Base-by-base conservation (phyloP, 345 rosid genomes). In the Bruguiera sexangula region DNA sequence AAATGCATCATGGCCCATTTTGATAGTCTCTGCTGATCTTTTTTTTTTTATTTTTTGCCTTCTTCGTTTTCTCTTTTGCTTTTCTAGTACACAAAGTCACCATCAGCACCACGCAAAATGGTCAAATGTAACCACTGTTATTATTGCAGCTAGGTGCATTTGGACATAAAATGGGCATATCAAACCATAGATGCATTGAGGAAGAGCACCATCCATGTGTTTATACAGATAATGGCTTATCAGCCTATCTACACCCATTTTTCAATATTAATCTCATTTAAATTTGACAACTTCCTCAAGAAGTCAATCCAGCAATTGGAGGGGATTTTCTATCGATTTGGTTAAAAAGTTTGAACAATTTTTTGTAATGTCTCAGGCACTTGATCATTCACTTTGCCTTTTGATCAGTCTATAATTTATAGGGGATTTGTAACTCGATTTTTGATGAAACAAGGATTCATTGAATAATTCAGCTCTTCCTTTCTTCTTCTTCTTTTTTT, bases 81-180 rank as follows among this genome's bases (percentile, higher is more conserved):
- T n/a, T 48, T 10, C 24, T 21, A 22, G 6, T 3, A 31, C 0
- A 62, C 2, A 54, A 26, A 62, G 24, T 52, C 36, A 62, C 37
- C 46, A 54, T 29, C 61, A 32, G 20, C 61, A 63, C 75, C 70
- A 59, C 70, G 37, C 22, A 32, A 22, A 57, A 30, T 31, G 61
- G 63, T 31, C 54, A 57, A 15, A 68, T 60, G 64, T 43, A 67
- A 69, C 66, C 53, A 48, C 60, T 51, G 39, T 68, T 71, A 59
- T 66, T 39, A 34, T 68, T 56, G 69, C 18, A 16, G 48, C 22
- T 4, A 59, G 37, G 57, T 70, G 83, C 43, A 79, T 69, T 74
- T 79, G 55, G 79, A 66, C 81, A 72, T 46, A 72, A 68, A 72
- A 77, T 67, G 75, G 60, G 64, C 37, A 52, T 62, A 32, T 66